phyloP scores from a whole-genome alignment of 805 yeast species.

The Kurtzmaniella fragi region DNA sequence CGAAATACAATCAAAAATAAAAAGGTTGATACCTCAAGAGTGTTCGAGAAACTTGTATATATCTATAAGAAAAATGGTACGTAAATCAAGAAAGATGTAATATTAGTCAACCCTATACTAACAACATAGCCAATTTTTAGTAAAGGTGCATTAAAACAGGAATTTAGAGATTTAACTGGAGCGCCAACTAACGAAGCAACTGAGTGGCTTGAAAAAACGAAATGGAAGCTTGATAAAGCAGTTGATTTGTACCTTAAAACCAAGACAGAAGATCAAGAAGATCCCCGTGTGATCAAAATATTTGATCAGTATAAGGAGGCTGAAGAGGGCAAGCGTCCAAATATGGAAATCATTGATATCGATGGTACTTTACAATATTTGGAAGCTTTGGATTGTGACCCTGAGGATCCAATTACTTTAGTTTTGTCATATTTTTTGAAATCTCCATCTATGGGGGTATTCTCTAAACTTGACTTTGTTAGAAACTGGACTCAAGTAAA shows the following conservation, averaged over 20 bases:
- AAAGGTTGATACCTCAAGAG: no score
- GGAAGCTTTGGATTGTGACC: constrained; percentile 59
- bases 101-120: neutral
- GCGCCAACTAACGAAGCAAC: constrained; percentile 29
- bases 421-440: constrained; percentile 66
- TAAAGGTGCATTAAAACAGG: constrained; percentile 15
- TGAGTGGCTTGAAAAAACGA: constrained; percentile 23
- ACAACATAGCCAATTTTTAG: neutral
- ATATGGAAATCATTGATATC: constrained; percentile 49
- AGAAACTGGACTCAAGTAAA: constrained; percentile 48
- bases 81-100: neutral
- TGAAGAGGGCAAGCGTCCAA: constrained; percentile 5
- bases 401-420: constrained; percentile 71
- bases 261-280: constrained; percentile 4
- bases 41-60: no score
- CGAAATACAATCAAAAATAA: no score
- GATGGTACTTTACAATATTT: constrained; percentile 75
- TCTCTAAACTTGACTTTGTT: constrained; percentile 46
- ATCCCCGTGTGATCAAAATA: constrained; percentile 19
- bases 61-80: neutral
- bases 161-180: constrained; percentile 40
- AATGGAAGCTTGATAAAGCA: constrained; percentile 27
- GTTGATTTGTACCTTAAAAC: constrained; percentile 22
- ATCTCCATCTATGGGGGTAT: constrained; percentile 63
- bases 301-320: constrained; percentile 30